Base-by-base conservation (phyloP, 192 early-diverging fungal species). In the Chytriomyces hyalinus region DNA sequence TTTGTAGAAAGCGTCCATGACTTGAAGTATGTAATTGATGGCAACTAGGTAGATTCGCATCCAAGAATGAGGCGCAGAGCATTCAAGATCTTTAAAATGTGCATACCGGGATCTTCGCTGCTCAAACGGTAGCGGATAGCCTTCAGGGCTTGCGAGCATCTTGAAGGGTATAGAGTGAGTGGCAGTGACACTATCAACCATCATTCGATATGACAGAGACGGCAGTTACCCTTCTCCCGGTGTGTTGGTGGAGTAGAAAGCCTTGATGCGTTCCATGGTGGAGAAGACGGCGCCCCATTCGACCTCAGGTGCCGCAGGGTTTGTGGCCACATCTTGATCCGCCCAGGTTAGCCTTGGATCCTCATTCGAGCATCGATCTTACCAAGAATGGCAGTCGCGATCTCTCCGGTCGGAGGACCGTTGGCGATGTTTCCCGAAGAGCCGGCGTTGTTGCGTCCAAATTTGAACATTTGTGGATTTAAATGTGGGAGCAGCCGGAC, bases 311-410 rank as follows among this genome's bases (percentile, higher is more conserved):
- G 13, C 10, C 17, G 64, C 43, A 6, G 73, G 48, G 61, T 75
- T 66, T 6, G 73, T 75, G 48, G 43, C 57, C 11, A 75, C 48
- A 20, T 75, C 73, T 75, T 61, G 6, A 13, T 17, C 20, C 20
- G 20, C 5, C 15, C 53, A 57, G 53, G 13, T 57, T 1, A 57
- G 15, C 20, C 3, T 57, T 2, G 53, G 3, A 57, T 20, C 20
- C 3, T 1, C 20, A 57, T 36, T 36, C 36, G 36, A 36, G 2
- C 20, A 3, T n/a, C 53, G 20, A 57, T 17, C 50, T 10, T 63
- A 74, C 73, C 73, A 66, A 75, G 64, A 48, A 75, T 75, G 36
- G 63, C 51, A 11, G 73, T 65, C 22, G 73, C 73, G 43, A 75
- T 65, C 46, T 75, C 73, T 1, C 73, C 73, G 7, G 28, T 50